Base-by-base conservation (phyloP, 306 rosid genomes). In the Echinosophora koreensis region DNA sequence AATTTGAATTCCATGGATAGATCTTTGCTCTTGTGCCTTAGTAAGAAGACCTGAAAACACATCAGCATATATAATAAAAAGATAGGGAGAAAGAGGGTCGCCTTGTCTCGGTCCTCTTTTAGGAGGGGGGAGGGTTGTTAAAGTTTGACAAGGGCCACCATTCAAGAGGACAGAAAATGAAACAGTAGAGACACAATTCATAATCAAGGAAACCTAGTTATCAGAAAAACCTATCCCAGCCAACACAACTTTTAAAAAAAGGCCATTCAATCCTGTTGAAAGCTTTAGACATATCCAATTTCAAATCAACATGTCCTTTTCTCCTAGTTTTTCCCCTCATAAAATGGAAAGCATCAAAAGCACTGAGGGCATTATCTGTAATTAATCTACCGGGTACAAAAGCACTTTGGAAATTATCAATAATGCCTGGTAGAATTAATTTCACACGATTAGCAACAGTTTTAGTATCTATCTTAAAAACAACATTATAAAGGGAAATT, bases 71-170 rank as follows among this genome's bases (percentile, higher is more conserved):
- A 30, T 1, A 2, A 46, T 46, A 46, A 22, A 22, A 1, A 22
- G 37, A 8, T 58, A 58, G 27, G 64, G 64, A 3, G 38, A 58
- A 2, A 18, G 5, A 1, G 37, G 38, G 38, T 58, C 38, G 1
- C 14, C n/a, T 10, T 58, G 5, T 16, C 14, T 3, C 10, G 27
- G 14, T 17, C 64, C 38, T 3, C 14, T 8, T 8, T 22, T 0
- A 0, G 3, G 38, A 8, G 2, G 1, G 0, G 1, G 27, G 27
- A 2, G 1, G n/a, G n/a, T n/a, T n/a, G n/a, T n/a, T n/a, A n/a
- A n/a, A n/a, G n/a, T n/a, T 8, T 7, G 0, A 12, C 6, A 13
- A 0, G 3, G 14, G 64, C 30, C 11, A 0, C 38, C 6, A 35
- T 35, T 58, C 3, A 9, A 27, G 7, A 2, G 27, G 8, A 35